Conservation (phyloP, 164 flowering plant species). For the Houttuynia cordata region DNA sequence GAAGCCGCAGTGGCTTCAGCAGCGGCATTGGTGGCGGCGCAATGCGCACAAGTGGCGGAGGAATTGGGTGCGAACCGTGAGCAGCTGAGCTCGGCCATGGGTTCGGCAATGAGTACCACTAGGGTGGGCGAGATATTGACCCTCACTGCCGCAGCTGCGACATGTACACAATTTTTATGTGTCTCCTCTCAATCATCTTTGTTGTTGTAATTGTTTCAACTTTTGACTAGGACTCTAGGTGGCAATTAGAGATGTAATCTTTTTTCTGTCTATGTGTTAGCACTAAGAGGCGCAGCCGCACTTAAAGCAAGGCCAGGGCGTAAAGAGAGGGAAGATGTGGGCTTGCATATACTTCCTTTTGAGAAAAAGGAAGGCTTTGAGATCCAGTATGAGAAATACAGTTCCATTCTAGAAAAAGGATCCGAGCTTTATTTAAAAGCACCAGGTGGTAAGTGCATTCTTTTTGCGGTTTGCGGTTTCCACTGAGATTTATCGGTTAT, state of each 20-base stretch:
- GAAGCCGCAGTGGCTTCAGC: constrained; percentile 78
- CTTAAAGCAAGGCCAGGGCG: constrained; percentile 58
- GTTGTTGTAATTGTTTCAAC: not conserved
- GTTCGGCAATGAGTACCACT: constrained; percentile 63
- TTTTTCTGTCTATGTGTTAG: constrained; percentile 21
- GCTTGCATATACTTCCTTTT: constrained; percentile 43
- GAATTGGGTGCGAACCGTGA: constrained; percentile 81
- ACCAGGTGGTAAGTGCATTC: constrained; percentile 39
- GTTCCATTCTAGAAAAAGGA: constrained; percentile 49
- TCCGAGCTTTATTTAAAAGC: constrained; percentile 37
- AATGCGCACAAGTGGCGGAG: constrained; percentile 73
- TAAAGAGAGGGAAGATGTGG: constrained; percentile 36
- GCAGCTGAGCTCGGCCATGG: constrained; percentile 44
- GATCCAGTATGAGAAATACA: constrained; percentile 29
- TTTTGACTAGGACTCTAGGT: not conserved
- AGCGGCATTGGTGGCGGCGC: constrained; percentile 85
- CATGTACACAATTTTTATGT: constrained; percentile 36
- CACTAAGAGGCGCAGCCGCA: constrained; percentile 74
- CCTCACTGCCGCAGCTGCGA: constrained; percentile 87
- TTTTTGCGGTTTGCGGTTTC: too few relatives aligned
- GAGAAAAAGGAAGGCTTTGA: constrained; percentile 38
- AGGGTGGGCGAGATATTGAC: constrained; percentile 61
- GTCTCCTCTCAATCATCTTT: not conserved
- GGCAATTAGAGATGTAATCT: too few relatives aligned
- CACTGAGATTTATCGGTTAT: too few relatives aligned